Evolutionary conservation across 495 filamentous ascomycete species (phyloP).

Genomic region (Xylaria bambusicola): DNA sequence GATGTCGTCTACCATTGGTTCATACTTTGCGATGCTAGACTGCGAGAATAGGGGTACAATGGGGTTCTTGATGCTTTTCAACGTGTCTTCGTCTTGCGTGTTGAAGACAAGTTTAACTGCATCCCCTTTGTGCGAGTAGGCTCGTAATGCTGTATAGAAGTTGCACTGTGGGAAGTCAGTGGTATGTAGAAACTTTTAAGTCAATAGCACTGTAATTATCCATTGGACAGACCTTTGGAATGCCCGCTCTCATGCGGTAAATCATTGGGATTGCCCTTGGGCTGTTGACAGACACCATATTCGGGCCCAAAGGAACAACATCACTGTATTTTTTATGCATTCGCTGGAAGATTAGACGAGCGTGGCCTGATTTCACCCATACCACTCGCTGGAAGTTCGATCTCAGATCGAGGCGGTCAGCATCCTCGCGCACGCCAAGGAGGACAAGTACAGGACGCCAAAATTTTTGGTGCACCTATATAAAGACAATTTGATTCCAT

Average conservation of each 20-base stretch:
- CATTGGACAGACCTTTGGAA: slow-evolving; percentile 27
- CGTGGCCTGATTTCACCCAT: slow-evolving; percentile 31
- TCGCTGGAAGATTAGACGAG: slow-evolving; percentile 28
- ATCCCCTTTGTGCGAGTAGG: slow-evolving; percentile 27
- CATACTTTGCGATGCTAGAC: slow-evolving; percentile 36
- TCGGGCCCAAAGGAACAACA: slow-evolving; percentile 53
- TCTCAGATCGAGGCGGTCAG: no score
- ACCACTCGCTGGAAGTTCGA: slow-evolving; percentile 35
- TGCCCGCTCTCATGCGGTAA: slow-evolving; percentile 32
- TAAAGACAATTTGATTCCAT: no score
- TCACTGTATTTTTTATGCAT: slow-evolving; percentile 50
- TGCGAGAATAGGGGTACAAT: slow-evolving; percentile 44
- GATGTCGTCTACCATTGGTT: slow-evolving; percentile 16
- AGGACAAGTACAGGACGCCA: no score
- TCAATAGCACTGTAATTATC: neutral
- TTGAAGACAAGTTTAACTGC: slow-evolving; percentile 38
- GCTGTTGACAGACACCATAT: slow-evolving; percentile 45
- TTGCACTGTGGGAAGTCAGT: no score
- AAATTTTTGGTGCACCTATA: no score
- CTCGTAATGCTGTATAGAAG: slow-evolving; percentile 36
- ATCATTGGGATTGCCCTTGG: slow-evolving; percentile 30
- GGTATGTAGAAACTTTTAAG: no score
- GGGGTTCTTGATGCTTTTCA: slow-evolving; percentile 42
- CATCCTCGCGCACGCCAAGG: no score
- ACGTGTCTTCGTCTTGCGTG: slow-evolving; percentile 42